phyloP scores from a whole-genome alignment of 257 asterid genomes.

The Paulownia fortunei region DNA sequence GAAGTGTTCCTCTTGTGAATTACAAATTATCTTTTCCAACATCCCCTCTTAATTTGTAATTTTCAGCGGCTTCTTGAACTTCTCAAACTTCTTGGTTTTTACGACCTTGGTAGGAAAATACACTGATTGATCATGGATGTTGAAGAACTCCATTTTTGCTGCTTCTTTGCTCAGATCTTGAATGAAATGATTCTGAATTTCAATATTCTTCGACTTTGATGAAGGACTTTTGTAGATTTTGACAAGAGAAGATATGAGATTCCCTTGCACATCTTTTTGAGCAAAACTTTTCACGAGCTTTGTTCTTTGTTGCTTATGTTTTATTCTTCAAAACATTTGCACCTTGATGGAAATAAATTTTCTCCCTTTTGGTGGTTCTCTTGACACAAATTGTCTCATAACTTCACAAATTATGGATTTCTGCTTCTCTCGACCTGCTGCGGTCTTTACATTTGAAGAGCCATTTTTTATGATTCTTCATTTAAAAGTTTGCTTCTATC shows the following conservation, averaged over 20 bases:
- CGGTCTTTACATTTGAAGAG: background rate
- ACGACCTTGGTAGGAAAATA: background rate
- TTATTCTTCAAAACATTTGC: background rate
- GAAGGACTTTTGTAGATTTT: background rate
- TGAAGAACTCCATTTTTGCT: background rate
- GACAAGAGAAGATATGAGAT: no score
- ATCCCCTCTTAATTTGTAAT: background rate
- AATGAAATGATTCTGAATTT: slow-evolving; percentile 3
- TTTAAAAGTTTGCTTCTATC: background rate
- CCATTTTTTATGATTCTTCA: background rate
- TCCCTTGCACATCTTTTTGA: background rate
- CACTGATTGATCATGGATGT: background rate
- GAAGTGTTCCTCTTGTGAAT: background rate
- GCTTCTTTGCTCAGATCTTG: background rate
- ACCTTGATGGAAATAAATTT: background rate
- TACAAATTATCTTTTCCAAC: background rate
- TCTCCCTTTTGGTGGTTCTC: background rate
- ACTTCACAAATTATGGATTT: background rate
- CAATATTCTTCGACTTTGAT: background rate
- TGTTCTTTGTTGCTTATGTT: background rate
- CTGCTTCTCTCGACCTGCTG: background rate
- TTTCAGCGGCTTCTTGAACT: background rate
- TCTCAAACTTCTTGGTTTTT: background rate
- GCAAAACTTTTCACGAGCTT: background rate
- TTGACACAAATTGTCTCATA: background rate